Conservation (phyloP, 202 grass and related monocot species). For the Digitaria exilis region DNA sequence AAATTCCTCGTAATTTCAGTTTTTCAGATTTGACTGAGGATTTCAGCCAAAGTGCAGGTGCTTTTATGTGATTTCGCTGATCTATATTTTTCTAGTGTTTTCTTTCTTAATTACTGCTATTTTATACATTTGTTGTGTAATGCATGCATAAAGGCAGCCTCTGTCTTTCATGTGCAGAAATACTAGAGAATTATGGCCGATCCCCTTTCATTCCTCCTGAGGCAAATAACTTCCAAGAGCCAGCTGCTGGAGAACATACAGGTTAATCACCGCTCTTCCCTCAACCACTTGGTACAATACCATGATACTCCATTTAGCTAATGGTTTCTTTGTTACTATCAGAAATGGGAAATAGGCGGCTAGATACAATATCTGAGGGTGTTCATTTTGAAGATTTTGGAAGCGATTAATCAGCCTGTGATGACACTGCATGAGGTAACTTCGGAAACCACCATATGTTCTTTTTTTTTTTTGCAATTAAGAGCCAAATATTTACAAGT, state of each 20-base stretch:
- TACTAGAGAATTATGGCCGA: conserved; percentile 97
- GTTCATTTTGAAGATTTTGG: conserved; percentile 88
- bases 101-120: conserved; percentile 33
- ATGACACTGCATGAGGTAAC: conserved; percentile 53
- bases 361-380: conserved; percentile 96
- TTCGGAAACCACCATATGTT: conserved; percentile 21
- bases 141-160: conserved; percentile 28
- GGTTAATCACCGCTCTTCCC: conserved; percentile 32
- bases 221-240: conserved; percentile 72
- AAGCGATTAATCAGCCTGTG: conserved; percentile 65
- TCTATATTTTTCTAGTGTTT: background rate
- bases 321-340: conserved; percentile 36
- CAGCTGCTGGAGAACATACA: conserved; percentile 63
- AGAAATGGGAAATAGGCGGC: conserved; percentile 77
- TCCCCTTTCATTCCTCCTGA: conserved; percentile 92
- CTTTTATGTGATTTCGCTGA: conserved; percentile 23
- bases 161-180: conserved; percentile 62
- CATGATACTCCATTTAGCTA: conserved; percentile 31
- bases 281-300: conserved; percentile 11
- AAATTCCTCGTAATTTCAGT: conserved; percentile 97
- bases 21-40: conserved; percentile 97
- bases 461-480: conserved; percentile 1
- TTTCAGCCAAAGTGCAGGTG: conserved; percentile 94
- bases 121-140: conserved; percentile 23
- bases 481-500: conserved; percentile 23